A percentile compares a stretch with the other conserved stretches of the same genome.
phyloP scores from a whole-genome alignment of 192 early-diverging fungal species.

The Coemansia sp. region DNA sequence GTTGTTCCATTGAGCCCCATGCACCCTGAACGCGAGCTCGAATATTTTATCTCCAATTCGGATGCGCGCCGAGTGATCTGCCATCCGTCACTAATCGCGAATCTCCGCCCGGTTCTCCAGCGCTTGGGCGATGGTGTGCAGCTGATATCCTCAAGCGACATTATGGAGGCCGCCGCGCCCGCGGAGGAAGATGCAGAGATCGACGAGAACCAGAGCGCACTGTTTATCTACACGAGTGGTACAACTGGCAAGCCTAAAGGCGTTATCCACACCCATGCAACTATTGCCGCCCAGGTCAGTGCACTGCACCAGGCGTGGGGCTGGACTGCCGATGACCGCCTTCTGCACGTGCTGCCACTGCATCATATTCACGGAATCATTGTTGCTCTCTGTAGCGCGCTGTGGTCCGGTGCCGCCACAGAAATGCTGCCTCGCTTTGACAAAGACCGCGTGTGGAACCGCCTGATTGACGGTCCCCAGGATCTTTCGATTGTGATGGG shows the following conservation, averaged over 20 bases:
- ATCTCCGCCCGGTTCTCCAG: slow-evolving; percentile 40
- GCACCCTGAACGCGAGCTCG: slow-evolving; percentile 75
- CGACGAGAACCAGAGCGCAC: slow-evolving; percentile 55
- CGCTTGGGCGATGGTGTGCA: slow-evolving; percentile 17
- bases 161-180: neutral
- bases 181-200: slow-evolving; percentile 15
- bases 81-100: slow-evolving; percentile 49
- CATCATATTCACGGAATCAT: slow-evolving; percentile 79
- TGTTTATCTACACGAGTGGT: slow-evolving; percentile 80
- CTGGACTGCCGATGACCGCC: slow-evolving; percentile 63
- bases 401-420: slow-evolving; percentile 70
- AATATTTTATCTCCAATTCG: slow-evolving; percentile 72
- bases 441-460: slow-evolving; percentile 61
- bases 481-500: slow-evolving; percentile 81
- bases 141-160: slow-evolving; percentile 19
- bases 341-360: slow-evolving; percentile 78
- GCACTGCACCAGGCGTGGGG: slow-evolving; percentile 70
- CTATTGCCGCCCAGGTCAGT: slow-evolving; percentile 64
- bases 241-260: slow-evolving; percentile 77
- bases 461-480: slow-evolving; percentile 57
- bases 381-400: slow-evolving; percentile 63
- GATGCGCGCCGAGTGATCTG: slow-evolving; percentile 60
- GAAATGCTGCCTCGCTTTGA: slow-evolving; percentile 78
- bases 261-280: slow-evolving; percentile 72
- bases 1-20: slow-evolving; percentile 72